A percentile compares a stretch with the other conserved stretches of the same genome.
Conservation (phyloP, 768 basidiomycete genomes). For the Tricholoma sp. region DNA sequence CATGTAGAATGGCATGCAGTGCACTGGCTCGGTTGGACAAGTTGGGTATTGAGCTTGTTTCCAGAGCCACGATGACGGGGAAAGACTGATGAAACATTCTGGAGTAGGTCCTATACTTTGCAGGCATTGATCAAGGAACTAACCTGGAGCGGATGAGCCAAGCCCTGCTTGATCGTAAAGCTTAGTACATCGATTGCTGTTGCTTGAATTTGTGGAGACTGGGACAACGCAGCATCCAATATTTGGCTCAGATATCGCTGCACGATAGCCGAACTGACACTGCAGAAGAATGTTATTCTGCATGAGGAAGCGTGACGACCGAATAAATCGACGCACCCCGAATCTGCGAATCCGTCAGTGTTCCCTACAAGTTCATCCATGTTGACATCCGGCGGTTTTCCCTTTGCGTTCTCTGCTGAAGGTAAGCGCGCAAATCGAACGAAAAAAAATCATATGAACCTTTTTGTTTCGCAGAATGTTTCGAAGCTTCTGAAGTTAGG, state of each 20-base stretch:
- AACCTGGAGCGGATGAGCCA: slow-evolving; percentile 92
- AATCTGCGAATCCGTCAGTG: slow-evolving; percentile 93
- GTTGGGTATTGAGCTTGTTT: slow-evolving; percentile 62
- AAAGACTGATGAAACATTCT: slow-evolving; percentile 53
- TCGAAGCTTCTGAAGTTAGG: slow-evolving; percentile 74
- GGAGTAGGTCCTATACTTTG: not conserved
- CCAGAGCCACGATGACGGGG: slow-evolving; percentile 89
- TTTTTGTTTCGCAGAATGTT: slow-evolving; percentile 70
- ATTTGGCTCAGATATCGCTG: slow-evolving; percentile 88
- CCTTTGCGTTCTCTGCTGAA: slow-evolving; percentile 35
- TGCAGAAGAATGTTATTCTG: slow-evolving; percentile 24
- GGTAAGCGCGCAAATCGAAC: slow-evolving; percentile 2
- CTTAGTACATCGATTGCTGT: slow-evolving; percentile 87
- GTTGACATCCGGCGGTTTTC: slow-evolving; percentile 54
- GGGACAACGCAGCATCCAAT: slow-evolving; percentile 73
- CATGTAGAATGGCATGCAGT: slow-evolving; percentile 77
- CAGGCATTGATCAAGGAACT: slow-evolving; percentile 11
- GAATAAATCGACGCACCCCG: slow-evolving; percentile 57
- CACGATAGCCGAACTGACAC: slow-evolving; percentile 90
- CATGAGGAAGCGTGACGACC: not conserved
- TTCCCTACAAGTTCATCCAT: slow-evolving; percentile 96
- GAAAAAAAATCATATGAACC: slow-evolving; percentile 27
- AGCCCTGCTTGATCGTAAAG: slow-evolving; percentile 91
- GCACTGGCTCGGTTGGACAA: slow-evolving; percentile 74
- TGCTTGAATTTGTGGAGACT: slow-evolving; percentile 63